Evolutionary conservation across 306 rosid species (phyloP).

Genomic region (Lathyrus sativus): DNA sequence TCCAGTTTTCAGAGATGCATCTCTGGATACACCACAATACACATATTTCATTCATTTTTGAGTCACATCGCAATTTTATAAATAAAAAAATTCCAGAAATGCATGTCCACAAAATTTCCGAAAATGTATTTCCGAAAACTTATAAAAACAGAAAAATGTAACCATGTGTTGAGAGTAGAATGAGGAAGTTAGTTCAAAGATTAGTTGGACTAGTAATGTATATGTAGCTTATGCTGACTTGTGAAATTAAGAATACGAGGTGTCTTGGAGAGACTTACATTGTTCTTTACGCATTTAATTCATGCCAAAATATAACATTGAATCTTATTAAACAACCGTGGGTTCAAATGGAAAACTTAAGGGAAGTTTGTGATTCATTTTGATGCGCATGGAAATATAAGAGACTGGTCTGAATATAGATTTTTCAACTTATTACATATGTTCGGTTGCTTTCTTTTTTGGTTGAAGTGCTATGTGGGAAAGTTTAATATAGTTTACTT

Average conservation of each 20-base stretch:
- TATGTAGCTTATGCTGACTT: background rate
- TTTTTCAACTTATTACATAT: conserved; percentile 13
- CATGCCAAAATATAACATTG: conserved; percentile 15
- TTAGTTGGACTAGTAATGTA: background rate
- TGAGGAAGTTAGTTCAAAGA: background rate
- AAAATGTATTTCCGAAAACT: no score
- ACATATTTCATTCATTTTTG: no score
- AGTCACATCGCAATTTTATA: no score
- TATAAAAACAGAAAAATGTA: background rate
- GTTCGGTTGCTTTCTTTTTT: conserved; percentile 10
- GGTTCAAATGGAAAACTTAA: conserved; percentile 9
- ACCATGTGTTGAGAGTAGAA: conserved; percentile 4
- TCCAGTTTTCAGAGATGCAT: no score
- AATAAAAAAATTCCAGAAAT: no score
- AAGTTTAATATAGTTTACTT: conserved; percentile 23
- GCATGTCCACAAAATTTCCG: no score
- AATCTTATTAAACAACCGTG: conserved; percentile 17
- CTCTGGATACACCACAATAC: no score
- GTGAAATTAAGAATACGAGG: no score
- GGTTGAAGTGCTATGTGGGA: conserved; percentile 12
- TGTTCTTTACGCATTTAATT: conserved; percentile 17
- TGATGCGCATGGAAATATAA: conserved; percentile 10
- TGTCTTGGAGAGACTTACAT: background rate
- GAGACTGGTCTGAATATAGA: conserved; percentile 7
- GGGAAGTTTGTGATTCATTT: conserved; percentile 11